phyloP scores from a whole-genome alignment of 331 rosid species.

The Pyracantha coccinea region DNA sequence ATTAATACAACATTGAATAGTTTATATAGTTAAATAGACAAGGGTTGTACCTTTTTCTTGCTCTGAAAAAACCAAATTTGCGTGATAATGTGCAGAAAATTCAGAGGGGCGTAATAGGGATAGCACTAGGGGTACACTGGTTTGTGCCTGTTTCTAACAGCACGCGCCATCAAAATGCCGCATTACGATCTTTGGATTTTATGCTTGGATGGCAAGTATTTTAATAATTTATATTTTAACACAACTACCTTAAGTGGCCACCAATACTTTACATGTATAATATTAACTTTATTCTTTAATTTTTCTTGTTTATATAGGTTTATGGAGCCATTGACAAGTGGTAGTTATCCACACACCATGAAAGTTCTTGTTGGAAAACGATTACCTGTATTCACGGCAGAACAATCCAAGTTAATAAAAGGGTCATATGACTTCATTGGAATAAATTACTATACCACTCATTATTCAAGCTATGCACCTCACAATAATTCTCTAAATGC shows the following conservation, averaged over 20 bases:
- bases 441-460: constrained; percentile 18
- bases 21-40: too few species aligned
- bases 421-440: constrained; percentile 21
- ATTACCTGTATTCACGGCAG: constrained; percentile 13
- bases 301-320: constrained; percentile 4
- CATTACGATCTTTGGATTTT: constrained; percentile 41
- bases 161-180: constrained; percentile 21
- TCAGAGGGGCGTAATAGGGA: constrained; percentile 55
- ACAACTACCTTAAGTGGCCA: too few species aligned
- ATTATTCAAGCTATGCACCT: constrained; percentile 3
- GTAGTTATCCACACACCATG: constrained; percentile 21
- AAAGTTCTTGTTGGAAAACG: background rate
- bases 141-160: constrained; percentile 22
- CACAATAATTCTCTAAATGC: background rate
- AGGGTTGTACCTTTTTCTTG: too few species aligned
- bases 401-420: background rate
- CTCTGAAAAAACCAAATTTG: too few species aligned
- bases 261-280: too few species aligned
- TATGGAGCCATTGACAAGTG: constrained; percentile 19
- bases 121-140: constrained; percentile 40
- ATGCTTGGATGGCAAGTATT: constrained; percentile 49
- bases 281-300: background rate
- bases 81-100: constrained; percentile 15
- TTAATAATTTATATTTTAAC: background rate
- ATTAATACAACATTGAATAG: too few species aligned